phyloP scores from a whole-genome alignment of 2,329 filamentous ascomycete species.

The Trichoderma atroviride region DNA sequence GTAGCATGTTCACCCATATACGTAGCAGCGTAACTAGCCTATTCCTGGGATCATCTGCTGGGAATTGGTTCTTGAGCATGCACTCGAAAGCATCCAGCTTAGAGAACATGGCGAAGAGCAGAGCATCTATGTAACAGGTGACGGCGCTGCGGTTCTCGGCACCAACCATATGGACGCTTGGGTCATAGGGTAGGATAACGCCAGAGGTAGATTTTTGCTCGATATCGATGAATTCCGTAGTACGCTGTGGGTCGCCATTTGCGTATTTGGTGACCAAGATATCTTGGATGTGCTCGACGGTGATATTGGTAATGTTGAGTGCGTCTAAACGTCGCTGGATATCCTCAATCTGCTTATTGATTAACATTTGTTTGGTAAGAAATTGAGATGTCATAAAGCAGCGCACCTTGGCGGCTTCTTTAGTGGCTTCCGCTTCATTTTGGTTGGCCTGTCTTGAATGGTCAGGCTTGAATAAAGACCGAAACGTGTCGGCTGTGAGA shows the following conservation, averaged over 20 bases:
- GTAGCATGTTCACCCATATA: constrained; percentile 90
- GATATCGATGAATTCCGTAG: constrained; percentile 74
- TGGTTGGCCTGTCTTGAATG: constrained; percentile 51
- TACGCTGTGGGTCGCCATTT: constrained; percentile 70
- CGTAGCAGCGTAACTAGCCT: constrained; percentile 78
- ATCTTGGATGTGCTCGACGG: constrained; percentile 60
- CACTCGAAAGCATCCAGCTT: constrained; percentile 88
- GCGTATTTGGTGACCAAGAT: constrained; percentile 65
- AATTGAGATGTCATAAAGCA: background rate
- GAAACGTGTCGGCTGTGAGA: constrained; percentile 59
- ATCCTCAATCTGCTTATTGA: constrained; percentile 44
- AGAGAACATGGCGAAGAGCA: constrained; percentile 95
- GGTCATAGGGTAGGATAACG: constrained; percentile 73
- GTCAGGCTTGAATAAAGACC: constrained; percentile 66
- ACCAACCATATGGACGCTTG: constrained; percentile 72
- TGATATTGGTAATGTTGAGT: constrained; percentile 50
- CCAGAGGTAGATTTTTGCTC: constrained; percentile 82
- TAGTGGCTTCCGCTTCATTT: constrained; percentile 28
- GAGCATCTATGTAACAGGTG: constrained; percentile 91
- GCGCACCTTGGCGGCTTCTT: constrained; percentile 46
- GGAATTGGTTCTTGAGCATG: constrained; percentile 80
- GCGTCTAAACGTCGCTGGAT: constrained; percentile 47
- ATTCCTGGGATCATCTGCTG: constrained; percentile 65
- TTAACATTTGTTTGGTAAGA: background rate
- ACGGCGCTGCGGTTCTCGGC: constrained; percentile 84